These are phyloP conservation scores for Babesia caballi DNA, from an alignment of 169 alveolate species.

Conservation along the genomic window DNA sequence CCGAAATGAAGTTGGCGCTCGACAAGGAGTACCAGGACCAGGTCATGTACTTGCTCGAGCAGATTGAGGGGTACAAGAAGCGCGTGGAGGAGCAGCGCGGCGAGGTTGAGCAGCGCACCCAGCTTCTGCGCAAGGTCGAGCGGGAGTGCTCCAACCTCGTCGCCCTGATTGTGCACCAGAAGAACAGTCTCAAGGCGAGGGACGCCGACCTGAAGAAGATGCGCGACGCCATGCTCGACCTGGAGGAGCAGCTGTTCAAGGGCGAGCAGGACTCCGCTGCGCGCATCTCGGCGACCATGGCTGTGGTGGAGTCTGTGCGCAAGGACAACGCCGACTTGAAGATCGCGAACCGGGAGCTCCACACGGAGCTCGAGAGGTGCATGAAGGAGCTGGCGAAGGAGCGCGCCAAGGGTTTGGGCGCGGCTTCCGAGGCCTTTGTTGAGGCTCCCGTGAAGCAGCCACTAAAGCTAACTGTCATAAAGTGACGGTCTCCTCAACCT, in stretches of 20 bases:
- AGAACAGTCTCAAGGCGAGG: not conserved
- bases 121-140: conserved; percentile 15
- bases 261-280: conserved; percentile 30
- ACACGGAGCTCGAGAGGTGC: conserved; percentile 1
- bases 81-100: conserved; percentile 10
- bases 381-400: not conserved
- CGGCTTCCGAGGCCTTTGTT: not conserved
- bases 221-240: conserved; percentile 29
- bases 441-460: too few species aligned
- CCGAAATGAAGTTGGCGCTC: conserved; percentile 16
- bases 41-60: conserved; percentile 11
- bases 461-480: too few species aligned
- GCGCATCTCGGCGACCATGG: conserved; percentile 13
- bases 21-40: conserved; percentile 55
- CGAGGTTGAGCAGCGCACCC: conserved; percentile 14
- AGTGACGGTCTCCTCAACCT: too few species aligned
- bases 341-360: not conserved
- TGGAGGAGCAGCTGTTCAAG: conserved; percentile 28
- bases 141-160: conserved; percentile 28
- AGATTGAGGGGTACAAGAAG: conserved; percentile 19
- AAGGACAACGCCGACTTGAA: conserved; percentile 17
- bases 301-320: not conserved
- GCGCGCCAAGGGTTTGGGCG: not conserved
- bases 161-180: not conserved
- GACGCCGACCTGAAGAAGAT: conserved; percentile 5